A percentile compares a stretch with the other conserved stretches of the same genome.
Conservation (phyloP, 805 yeast genomes). For the Sugiyamaella marilandica region DNA sequence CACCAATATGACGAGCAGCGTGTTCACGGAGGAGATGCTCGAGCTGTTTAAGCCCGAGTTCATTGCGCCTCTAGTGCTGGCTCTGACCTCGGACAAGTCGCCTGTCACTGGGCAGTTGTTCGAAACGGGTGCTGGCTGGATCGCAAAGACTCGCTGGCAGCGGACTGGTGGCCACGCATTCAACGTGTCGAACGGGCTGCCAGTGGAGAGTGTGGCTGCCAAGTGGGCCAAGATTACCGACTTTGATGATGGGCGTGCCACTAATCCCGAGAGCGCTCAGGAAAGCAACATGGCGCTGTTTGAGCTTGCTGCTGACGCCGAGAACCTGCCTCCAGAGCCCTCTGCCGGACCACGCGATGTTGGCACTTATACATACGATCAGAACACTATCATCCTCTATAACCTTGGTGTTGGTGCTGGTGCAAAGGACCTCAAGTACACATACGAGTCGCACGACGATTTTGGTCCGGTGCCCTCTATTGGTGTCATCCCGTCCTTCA, state of each 20-base stretch:
- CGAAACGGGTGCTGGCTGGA: slow-evolving; percentile 97
- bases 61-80: slow-evolving; percentile 85
- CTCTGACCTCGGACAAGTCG: slow-evolving; percentile 68
- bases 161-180: slow-evolving; percentile 79
- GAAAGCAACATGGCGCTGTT: slow-evolving; percentile 81
- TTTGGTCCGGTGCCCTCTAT: slow-evolving; percentile 86
- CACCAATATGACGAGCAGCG: slow-evolving; percentile 91
- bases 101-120: slow-evolving; percentile 75
- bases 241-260: slow-evolving; percentile 51
- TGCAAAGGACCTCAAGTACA: slow-evolving; percentile 68
- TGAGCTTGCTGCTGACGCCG: slow-evolving; percentile 41
- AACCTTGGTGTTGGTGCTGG: slow-evolving; percentile 87
- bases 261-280: slow-evolving; percentile 56
- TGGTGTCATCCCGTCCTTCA: slow-evolving; percentile 85
- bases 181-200: slow-evolving; percentile 39
- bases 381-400: slow-evolving; percentile 72
- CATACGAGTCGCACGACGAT: slow-evolving; percentile 67
- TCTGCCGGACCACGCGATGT: slow-evolving; percentile 44
- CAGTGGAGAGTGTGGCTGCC: slow-evolving; percentile 67
- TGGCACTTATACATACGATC: slow-evolving; percentile 53
- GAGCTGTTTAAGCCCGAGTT: slow-evolving; percentile 80
- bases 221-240: slow-evolving; percentile 63
- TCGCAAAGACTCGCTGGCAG: slow-evolving; percentile 93
- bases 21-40: slow-evolving; percentile 73
- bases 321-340: slow-evolving; percentile 40